Conservation (phyloP, 352 stramenopile species). For the Phytophthora fragariaefolia region DNA sequence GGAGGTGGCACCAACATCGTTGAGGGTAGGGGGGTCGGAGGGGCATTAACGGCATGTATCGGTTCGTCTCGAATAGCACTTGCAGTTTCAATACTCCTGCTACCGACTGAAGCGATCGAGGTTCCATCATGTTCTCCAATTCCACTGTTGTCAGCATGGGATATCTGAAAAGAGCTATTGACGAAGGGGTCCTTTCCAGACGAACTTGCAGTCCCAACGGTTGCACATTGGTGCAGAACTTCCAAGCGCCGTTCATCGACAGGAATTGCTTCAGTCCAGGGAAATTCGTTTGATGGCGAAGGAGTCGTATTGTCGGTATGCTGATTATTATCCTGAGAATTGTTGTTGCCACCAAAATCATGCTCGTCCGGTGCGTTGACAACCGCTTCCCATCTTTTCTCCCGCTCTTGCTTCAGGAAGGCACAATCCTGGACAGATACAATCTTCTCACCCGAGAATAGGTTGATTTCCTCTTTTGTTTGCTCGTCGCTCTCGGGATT, state of each 20-base stretch:
- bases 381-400: constrained; percentile 70
- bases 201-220: constrained; percentile 47
- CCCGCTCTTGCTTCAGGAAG: constrained; percentile 64
- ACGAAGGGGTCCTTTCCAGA: constrained; percentile 61
- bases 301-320: constrained; percentile 8
- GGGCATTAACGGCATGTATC: too few relatives aligned
- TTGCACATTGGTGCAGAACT: constrained; percentile 79
- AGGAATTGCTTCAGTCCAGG: constrained; percentile 31
- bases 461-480: constrained; percentile 54
- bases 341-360: constrained; percentile 4
- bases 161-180: constrained; percentile 45
- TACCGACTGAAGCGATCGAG: background rate
- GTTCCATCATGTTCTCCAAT: constrained; percentile 15
- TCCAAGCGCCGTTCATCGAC: constrained; percentile 62
- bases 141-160: constrained; percentile 14
- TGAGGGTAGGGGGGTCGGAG: too few relatives aligned
- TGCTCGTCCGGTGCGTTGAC: constrained; percentile 47
- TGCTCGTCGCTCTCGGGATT: constrained; percentile 20
- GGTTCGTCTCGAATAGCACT: too few relatives aligned
- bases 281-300: background rate
- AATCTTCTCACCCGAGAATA: constrained; percentile 80
- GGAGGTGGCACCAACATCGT: too few relatives aligned
- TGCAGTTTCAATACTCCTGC: background rate
- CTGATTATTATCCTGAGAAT: constrained; percentile 35
- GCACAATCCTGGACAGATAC: constrained; percentile 64